Base-by-base conservation (phyloP, 495 filamentous ascomycete genomes). In the Hypomontagnella monticulosa region DNA sequence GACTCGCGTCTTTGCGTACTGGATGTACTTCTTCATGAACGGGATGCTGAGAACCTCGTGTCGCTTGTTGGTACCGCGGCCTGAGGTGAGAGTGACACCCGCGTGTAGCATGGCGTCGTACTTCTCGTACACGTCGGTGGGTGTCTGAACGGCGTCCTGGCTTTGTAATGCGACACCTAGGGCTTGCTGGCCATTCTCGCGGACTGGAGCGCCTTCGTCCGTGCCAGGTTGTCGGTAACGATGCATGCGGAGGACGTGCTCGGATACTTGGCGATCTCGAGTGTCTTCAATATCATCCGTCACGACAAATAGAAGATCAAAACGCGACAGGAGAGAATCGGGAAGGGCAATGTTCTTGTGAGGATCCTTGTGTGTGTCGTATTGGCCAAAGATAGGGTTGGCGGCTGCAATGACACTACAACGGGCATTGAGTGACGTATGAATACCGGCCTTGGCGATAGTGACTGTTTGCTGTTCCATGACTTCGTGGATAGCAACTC, bases 401-500 rank as follows among this genome's bases (percentile, higher is more conserved):
- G 95, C 95, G 3, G 95, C 95, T 20, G 95, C 95, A 67, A 99
- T 88, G 57, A 99, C 95, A 81, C 91, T 95, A 80, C 96, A 99
- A 40, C 95, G 88, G 32, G 95, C 96, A 70, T 99, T 99, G 57
- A 99, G 85, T 16, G 93, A 96, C 4, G 95, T 99, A 78, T 99
- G 95, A 47, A 99, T 99, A 66, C 95, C 95, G 4, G 95, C 95
- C 79, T 99, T 99, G 23, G 95, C 95, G 70, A 99, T 98, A 23
- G 95, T 99, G 60, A 99, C 95, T 0, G 95, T 99, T 75, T 99
- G 95, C 80, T 99, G 95, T 78, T 99, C 95, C 95, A 99, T 99
- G 56, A 99, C 95, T 92, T 99, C 95, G 84, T 99, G 95, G 70
- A 99, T 99, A 44, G 95, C 95, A 16, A 99, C 95, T 66, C 95